Conservation (phyloP, 768 basidiomycete genomes). For the Boletus reticulatus region DNA sequence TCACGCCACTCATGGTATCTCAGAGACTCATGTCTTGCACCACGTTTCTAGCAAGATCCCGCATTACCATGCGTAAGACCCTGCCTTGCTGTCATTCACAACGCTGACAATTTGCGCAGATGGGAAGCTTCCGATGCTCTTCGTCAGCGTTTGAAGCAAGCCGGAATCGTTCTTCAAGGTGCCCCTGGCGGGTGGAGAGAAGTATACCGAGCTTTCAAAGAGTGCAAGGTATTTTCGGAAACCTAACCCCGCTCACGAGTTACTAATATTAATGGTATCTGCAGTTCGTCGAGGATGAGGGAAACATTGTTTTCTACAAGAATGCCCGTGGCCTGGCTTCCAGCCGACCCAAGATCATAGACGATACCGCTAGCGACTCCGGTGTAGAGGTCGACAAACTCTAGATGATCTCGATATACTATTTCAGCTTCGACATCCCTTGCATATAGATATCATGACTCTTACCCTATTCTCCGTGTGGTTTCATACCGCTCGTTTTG, state of each 20-base stretch:
- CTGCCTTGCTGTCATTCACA: neutral
- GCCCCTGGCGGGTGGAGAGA: conserved; percentile 79
- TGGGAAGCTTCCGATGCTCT: conserved; percentile 92
- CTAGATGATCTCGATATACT: conserved; percentile 19
- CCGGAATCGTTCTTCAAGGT: conserved; percentile 64
- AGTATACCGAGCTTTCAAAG: conserved; percentile 70
- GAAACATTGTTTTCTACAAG: conserved; percentile 89
- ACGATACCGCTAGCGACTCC: conserved; percentile 59
- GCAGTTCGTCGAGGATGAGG: conserved; percentile 92
- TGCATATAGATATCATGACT: conserved; percentile 10
- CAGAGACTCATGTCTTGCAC: conserved; percentile 91
- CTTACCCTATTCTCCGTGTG: neutral
- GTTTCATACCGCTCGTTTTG: too few species aligned
- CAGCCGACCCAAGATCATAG: conserved; percentile 62
- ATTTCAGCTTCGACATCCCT: neutral
- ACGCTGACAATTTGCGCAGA: conserved; percentile 32
- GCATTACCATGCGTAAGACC: conserved; percentile 76
- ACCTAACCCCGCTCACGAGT: neutral
- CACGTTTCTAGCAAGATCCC: conserved; percentile 96
- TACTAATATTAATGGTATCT: neutral
- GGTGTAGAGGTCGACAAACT: conserved; percentile 55
- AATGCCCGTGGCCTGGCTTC: conserved; percentile 78
- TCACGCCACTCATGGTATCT: conserved; percentile 86
- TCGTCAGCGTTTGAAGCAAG: conserved; percentile 62
- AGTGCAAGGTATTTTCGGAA: conserved; percentile 59